phyloP scores from a whole-genome alignment of 805 yeast species.

The Grigorovia yakushimaensis region DNA sequence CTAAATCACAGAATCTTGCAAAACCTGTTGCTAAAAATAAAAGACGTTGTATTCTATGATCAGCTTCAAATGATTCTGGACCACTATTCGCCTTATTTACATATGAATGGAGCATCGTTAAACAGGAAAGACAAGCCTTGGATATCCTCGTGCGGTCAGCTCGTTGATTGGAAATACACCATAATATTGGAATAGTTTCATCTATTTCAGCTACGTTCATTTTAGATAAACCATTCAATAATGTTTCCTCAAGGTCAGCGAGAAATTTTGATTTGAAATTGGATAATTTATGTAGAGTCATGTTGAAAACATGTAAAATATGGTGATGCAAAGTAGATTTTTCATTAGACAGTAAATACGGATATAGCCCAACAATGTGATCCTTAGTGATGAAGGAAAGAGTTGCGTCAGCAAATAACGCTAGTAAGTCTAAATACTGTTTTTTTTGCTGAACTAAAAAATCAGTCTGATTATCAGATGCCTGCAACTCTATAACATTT shows the following conservation, averaged over 20 bases:
- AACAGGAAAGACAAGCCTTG: conserved; percentile 55
- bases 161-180: conserved; percentile 43
- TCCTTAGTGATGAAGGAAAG: conserved; percentile 51
- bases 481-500: conserved; percentile 20
- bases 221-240: conserved; percentile 51
- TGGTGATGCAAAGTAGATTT: conserved; percentile 35
- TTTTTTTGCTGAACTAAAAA: background rate
- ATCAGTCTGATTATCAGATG: conserved; percentile 19
- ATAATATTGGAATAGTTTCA: conserved; percentile 65
- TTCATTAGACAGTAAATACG: conserved; percentile 46
- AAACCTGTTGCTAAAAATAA: conserved; percentile 58
- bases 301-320: conserved; percentile 45
- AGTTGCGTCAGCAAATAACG: conserved; percentile 45
- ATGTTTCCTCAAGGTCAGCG: conserved; percentile 37
- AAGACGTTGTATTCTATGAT: conserved; percentile 43
- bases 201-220: conserved; percentile 50
- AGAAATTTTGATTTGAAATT: conserved; percentile 44
- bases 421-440: conserved; percentile 30
- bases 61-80: conserved; percentile 20
- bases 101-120: conserved; percentile 41
- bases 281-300: conserved; percentile 35
- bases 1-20: conserved; percentile 58
- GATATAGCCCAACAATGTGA: conserved; percentile 56
- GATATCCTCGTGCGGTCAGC: conserved; percentile 41
- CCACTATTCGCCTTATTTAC: conserved; percentile 24